Percentiles rank a stretch among this genome's conserved stretches.
phyloP scores from a whole-genome alignment of 371 early-diverging fungal species.

The Massospora cicadina region DNA sequence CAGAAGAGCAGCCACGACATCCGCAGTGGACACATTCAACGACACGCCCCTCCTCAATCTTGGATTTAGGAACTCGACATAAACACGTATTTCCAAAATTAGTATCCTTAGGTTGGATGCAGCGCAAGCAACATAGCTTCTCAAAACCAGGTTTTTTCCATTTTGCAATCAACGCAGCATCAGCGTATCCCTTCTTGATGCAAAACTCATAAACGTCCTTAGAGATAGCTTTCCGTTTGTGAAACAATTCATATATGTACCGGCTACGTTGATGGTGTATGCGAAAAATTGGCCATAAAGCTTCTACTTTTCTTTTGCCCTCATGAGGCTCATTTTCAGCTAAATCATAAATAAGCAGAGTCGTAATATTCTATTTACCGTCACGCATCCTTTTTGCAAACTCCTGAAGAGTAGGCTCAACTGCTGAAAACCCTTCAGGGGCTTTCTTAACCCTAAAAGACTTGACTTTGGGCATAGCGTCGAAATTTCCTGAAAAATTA shows the following conservation, averaged over 20 bases:
- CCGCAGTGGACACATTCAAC: constrained; percentile 94
- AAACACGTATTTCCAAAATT: constrained; percentile 96
- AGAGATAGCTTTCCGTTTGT: constrained; percentile 85
- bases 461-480: constrained; percentile 57
- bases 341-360: constrained; percentile 18
- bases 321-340: constrained; percentile 92
- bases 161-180: constrained; percentile 88
- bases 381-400: constrained; percentile 90
- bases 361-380: constrained; percentile 29
- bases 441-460: constrained; percentile 60
- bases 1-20: constrained; percentile 25
- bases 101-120: constrained; percentile 93
- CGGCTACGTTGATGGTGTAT: constrained; percentile 95
- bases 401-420: constrained; percentile 85
- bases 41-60: constrained; percentile 69
- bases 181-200: constrained; percentile 78
- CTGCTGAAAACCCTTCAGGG: constrained; percentile 89
- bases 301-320: constrained; percentile 85
- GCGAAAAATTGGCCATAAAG: constrained; percentile 89
- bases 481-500: not conserved
- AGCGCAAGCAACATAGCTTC: constrained; percentile 92
- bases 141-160: constrained; percentile 98
- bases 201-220: constrained; percentile 83
- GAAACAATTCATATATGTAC: constrained; percentile 88
- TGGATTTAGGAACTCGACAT: constrained; percentile 91